Evolutionary conservation across 257 asterid species (phyloP), one percentile per base, ranked within the genome.

Genomic region (Salvia rosmarinus): DNA sequence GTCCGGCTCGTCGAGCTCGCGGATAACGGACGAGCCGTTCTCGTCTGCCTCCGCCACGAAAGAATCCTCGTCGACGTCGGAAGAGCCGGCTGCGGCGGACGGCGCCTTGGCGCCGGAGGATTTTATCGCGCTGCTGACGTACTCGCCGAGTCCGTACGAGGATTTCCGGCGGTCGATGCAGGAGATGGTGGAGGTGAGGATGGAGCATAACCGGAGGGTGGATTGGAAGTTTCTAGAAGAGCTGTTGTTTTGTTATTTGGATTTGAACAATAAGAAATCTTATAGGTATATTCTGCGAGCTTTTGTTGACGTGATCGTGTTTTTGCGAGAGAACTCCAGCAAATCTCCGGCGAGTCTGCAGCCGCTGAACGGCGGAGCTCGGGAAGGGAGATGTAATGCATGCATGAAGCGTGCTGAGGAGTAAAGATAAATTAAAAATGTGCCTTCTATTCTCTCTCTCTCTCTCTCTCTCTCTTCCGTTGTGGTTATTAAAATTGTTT

Each of bases 161-260:
- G 89, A 82, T 73, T 85, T 85, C 84, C 83, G 83, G 77, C 80
- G 65, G 25, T 85, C 90, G 65, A 85, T 82, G 90, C 74, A 76
- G 79, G 87, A 85, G 79, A 82, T 82, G 84, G 87, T 82, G 78
- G 87, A 74, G 59, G 84, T 85, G 54, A 77, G 88, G 7, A 5
- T 78, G 82, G 82, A 84, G 49, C 85, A 79, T 5, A 80, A 80
- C 62, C 90, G 96, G 28, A 81, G 70, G 44, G 81, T 90, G 64
- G 85, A 92, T 7, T 90, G 96, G 96, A 84, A 79, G 51, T 92
- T 90, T 77, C 80, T 90, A 89, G 95, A 90, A 68, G 92, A 90
- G 84, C 81, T 92, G 30, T 54, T 92, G 82, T 83, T 90, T 66
- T 85, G 95, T 51, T 90, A 82, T 52, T 67, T 92, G 82, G 84